Conservation (phyloP, 1,139 yeast species). For the Hyphopichia fennica region DNA sequence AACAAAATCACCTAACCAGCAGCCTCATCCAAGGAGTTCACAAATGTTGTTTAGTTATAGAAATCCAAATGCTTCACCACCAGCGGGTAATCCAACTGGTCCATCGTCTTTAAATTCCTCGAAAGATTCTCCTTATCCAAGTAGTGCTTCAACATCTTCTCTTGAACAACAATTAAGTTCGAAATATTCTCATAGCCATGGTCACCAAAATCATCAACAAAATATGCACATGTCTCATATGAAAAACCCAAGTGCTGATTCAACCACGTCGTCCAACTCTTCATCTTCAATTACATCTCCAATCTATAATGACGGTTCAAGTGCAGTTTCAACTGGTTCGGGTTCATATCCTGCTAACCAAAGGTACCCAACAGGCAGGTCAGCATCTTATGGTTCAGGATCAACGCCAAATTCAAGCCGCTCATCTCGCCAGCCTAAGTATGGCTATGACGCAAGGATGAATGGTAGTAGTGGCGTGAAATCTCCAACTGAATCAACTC, state of each 20-base stretch:
- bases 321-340: not conserved
- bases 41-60: constrained; percentile 35
- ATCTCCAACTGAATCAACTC: not conserved
- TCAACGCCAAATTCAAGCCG: not conserved
- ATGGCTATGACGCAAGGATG: not conserved
- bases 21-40: constrained; percentile 23
- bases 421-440: not conserved
- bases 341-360: not conserved
- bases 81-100: not conserved
- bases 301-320: not conserved
- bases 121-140: constrained; percentile 22
- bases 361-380: not conserved
- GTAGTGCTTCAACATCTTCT: constrained; percentile 12
- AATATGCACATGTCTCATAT: not conserved
- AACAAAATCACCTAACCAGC: constrained; percentile 1
- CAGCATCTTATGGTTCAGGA: constrained; percentile 8
- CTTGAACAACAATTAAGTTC: constrained; percentile 11
- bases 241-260: constrained; percentile 1
- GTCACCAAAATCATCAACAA: not conserved
- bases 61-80: constrained; percentile 17
- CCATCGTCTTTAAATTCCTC: not conserved
- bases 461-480: not conserved
- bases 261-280: not conserved
- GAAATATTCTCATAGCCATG: not conserved
- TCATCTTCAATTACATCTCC: not conserved